Conservation (phyloP, 1,284 basidiomycete species). For the Cystobasidium slooffiae region DNA sequence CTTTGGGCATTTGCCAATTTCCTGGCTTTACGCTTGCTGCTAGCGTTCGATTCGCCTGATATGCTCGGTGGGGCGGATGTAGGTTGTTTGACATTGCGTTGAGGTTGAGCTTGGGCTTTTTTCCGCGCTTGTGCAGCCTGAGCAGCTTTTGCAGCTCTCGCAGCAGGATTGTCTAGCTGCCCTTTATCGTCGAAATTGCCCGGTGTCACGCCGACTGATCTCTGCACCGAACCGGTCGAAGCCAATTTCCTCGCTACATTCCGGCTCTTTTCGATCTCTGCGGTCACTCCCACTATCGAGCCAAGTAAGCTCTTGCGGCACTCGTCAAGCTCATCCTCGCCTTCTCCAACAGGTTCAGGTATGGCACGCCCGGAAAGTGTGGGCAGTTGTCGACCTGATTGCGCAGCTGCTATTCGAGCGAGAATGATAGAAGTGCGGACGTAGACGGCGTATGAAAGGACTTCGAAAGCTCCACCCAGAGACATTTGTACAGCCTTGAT, state of each 20-base stretch:
- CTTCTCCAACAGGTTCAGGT: conserved; percentile 23
- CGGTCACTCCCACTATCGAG: conserved; percentile 38
- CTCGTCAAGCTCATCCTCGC: conserved; percentile 23
- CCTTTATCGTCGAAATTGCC: conserved; percentile 14
- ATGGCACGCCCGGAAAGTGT: conserved; percentile 31
- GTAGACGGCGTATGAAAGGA: conserved; percentile 74
- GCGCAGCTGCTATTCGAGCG: conserved; percentile 41
- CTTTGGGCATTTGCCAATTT: neutral
- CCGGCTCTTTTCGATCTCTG: conserved; percentile 31
- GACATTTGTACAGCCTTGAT: conserved; percentile 81
- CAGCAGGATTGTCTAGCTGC: conserved; percentile 6
- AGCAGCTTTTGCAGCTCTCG: conserved; percentile 7
- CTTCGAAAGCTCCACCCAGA: conserved; percentile 81
- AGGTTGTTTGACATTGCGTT: neutral
- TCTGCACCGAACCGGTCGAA: conserved; percentile 9
- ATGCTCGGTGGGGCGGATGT: neutral
- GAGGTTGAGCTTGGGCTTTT: neutral
- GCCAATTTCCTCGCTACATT: neutral
- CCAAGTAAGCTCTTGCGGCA: conserved; percentile 40
- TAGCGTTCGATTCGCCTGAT: neutral
- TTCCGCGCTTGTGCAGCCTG: neutral
- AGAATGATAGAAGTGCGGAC: conserved; percentile 57
- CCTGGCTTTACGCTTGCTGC: neutral
- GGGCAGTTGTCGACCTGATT: conserved; percentile 23
- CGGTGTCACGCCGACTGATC: conserved; percentile 7